Percentiles rank a stretch among this genome's conserved stretches.
Evolutionary conservation across 2,329 filamentous ascomycete species (phyloP).

Genomic region (Aspergillus arachidicola): DNA sequence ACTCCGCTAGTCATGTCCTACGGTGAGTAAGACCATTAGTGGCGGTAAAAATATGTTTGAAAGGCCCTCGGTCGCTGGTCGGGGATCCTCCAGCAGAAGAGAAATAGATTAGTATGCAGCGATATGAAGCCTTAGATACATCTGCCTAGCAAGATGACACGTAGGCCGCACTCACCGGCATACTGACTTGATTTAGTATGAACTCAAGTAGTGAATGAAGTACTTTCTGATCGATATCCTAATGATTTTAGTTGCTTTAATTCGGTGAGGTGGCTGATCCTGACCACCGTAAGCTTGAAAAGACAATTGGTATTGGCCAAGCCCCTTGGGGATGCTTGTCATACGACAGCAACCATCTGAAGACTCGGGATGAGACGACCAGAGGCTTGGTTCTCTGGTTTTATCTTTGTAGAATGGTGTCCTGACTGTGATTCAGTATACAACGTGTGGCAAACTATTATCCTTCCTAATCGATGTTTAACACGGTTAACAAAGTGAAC

Average conservation of each 20-base stretch:
- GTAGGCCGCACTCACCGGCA: no score
- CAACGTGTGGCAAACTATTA: not conserved
- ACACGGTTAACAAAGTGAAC: no score
- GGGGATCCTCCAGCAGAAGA: not conserved
- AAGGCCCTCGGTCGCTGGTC: not conserved
- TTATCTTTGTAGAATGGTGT: not conserved
- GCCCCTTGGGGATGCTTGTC: not conserved
- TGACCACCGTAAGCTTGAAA: not conserved
- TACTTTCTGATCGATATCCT: not conserved
- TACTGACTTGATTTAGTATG: not conserved
- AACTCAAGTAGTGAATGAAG: not conserved
- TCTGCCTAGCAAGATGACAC: not conserved
- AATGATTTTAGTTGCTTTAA: not conserved
- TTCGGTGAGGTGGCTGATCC: not conserved
- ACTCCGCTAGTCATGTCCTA: not conserved
- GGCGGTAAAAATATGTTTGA: no score
- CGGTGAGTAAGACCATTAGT: not conserved
- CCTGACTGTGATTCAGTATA: not conserved
- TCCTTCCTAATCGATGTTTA: not conserved
- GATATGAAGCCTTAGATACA: not conserved
- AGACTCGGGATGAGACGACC: not conserved
- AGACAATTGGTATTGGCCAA: not conserved
- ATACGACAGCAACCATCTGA: not conserved
- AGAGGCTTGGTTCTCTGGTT: not conserved
- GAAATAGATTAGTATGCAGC: not conserved